phyloP scores from a whole-genome alignment of 2,329 filamentous ascomycete species.

The Sporothrix luriei region DNA sequence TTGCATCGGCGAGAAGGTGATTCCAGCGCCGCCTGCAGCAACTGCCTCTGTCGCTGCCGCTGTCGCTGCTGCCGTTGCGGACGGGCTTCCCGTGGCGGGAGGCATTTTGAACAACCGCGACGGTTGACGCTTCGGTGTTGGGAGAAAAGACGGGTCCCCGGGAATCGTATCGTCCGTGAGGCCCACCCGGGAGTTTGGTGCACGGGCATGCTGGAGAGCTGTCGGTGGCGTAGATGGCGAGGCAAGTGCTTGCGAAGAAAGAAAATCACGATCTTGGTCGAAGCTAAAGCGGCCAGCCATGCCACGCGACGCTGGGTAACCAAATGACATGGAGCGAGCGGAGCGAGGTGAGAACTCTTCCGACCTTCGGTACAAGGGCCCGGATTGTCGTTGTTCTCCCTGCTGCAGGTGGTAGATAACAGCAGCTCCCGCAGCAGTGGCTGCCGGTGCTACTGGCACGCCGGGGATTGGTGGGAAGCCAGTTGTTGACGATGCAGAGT shows the following conservation, averaged over 20 bases:
- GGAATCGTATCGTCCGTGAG: conserved; percentile 64
- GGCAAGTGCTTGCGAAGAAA: conserved; percentile 40
- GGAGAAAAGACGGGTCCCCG: conserved; percentile 62
- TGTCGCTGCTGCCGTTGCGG: conserved; percentile 29
- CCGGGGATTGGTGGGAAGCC: neutral
- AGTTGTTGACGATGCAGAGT: neutral
- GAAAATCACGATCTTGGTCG: conserved; percentile 33
- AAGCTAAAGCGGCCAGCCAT: conserved; percentile 32
- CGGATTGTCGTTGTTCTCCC: conserved; percentile 28
- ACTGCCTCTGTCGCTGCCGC: neutral
- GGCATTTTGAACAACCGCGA: conserved; percentile 58
- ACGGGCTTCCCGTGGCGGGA: conserved; percentile 43
- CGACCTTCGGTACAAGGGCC: conserved; percentile 37
- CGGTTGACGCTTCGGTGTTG: conserved; percentile 55
- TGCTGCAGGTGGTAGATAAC: conserved; percentile 25
- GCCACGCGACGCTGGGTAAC: conserved; percentile 17
- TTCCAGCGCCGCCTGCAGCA: neutral
- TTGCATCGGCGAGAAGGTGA: conserved; percentile 13
- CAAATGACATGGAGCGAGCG: conserved; percentile 32
- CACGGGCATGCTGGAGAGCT: conserved; percentile 59
- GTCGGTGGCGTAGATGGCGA: conserved; percentile 45
- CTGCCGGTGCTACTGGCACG: neutral
- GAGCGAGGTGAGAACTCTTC: conserved; percentile 38
- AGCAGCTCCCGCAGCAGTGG: conserved; percentile 18
- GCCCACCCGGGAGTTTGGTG: conserved; percentile 64